phyloP scores from a whole-genome alignment of 192 early-diverging fungal genomes.

The Thamnidium elegans region DNA sequence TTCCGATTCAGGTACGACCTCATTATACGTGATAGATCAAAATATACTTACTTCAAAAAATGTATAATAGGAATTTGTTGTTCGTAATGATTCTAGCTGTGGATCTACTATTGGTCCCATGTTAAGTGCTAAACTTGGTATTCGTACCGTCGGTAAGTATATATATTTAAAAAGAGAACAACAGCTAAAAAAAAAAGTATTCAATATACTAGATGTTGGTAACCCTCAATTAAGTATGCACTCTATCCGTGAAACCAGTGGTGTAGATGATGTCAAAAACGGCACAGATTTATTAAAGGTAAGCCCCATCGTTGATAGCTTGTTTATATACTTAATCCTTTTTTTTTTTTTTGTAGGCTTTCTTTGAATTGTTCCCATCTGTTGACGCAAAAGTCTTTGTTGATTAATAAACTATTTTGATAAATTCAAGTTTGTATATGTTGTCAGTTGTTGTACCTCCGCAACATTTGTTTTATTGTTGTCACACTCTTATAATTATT shows the following conservation, averaged over 20 bases:
- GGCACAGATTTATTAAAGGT: conserved; percentile 85
- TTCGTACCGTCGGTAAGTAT: conserved; percentile 82
- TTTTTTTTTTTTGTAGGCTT: conserved; percentile 2
- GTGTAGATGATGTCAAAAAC: conserved; percentile 83
- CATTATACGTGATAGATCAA: not conserved
- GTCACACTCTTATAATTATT: no score
- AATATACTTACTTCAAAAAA: not conserved
- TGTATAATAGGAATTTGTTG: conserved; percentile 65
- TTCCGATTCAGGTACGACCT: conserved; percentile 68
- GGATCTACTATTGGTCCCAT: conserved; percentile 98
- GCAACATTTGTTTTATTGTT: no score
- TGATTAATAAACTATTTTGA: not conserved
- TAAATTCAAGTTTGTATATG: no score
- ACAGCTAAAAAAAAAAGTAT: not conserved
- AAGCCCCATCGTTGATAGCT: not conserved
- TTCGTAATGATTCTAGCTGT: conserved; percentile 92
- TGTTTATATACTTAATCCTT: not conserved
- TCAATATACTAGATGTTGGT: conserved; percentile 76
- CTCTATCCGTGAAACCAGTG: conserved; percentile 90
- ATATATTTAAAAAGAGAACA: not conserved
- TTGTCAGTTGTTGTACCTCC: no score
- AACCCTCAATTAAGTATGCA: conserved; percentile 98
- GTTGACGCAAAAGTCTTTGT: conserved; percentile 21
- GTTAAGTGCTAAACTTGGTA: conserved; percentile 90
- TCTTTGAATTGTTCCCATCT: conserved; percentile 28